A percentile compares a stretch with the other conserved stretches of the same genome.
Evolutionary conservation across 2,329 filamentous ascomycete genomes (phyloP).

Genomic region (Fusarium musae): DNA sequence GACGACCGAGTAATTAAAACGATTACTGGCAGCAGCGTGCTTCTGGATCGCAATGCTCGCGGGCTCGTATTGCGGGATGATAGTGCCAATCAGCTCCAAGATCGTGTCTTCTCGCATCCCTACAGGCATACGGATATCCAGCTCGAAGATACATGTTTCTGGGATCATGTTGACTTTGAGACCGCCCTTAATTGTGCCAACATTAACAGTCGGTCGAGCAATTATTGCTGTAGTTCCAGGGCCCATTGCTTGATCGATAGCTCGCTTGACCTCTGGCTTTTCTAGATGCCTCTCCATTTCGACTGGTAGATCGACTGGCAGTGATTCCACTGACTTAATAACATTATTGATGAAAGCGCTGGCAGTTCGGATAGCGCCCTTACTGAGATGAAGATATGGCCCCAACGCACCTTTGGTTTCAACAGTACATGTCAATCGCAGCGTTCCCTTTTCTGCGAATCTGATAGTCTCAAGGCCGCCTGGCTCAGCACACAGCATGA

Average conservation of each 20-base stretch:
- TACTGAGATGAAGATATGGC: background rate
- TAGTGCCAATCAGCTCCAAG: background rate
- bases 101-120: background rate
- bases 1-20: background rate
- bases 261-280: background rate
- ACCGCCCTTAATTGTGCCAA: background rate
- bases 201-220: background rate
- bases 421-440: background rate
- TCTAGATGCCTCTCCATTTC: background rate
- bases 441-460: background rate
- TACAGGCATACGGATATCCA: background rate
- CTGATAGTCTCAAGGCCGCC: background rate
- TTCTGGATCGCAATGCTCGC: background rate
- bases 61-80: background rate
- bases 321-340: background rate
- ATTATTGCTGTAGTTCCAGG: background rate
- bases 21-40: background rate
- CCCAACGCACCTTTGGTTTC: background rate
- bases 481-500: slow-evolving; percentile 3
- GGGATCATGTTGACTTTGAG: slow-evolving; percentile 17
- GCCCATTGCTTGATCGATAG: slow-evolving; percentile 2
- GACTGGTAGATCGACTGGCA: background rate
- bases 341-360: background rate
- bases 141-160: background rate
- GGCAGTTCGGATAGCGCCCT: background rate